These are phyloP conservation scores for Heliocybe sulcata DNA, from an alignment of 1,284 basidiomycete genomes.

Conservation along the genomic window DNA sequence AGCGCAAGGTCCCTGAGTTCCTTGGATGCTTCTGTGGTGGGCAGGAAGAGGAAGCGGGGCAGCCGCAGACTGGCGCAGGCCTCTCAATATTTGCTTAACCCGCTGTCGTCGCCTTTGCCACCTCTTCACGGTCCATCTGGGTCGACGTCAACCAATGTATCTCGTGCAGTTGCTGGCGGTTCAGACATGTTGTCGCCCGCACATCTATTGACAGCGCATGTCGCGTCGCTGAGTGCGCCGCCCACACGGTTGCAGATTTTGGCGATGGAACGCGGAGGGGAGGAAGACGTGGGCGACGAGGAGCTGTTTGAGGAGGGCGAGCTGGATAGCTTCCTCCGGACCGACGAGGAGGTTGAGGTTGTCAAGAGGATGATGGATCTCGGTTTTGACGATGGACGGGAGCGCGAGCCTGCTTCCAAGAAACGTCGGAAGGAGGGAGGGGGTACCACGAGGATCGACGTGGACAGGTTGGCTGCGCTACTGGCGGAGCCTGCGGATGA, in stretches of 20 bases:
- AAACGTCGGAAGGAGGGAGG: not conserved
- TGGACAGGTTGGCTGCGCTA: not conserved
- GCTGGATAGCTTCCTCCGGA: slow-evolving; percentile 31
- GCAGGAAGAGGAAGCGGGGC: slow-evolving; percentile 34
- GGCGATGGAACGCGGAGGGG: slow-evolving; percentile 41
- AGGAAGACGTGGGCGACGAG: slow-evolving; percentile 29
- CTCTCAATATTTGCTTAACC: slow-evolving; percentile 49
- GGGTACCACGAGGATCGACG: not conserved
- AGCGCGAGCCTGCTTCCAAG: not conserved
- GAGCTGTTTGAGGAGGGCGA: slow-evolving; percentile 37
- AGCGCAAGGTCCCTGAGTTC: slow-evolving; percentile 6
- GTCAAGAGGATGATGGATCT: not conserved
- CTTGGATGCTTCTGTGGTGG: slow-evolving; percentile 11
- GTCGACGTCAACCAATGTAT: slow-evolving; percentile 4
- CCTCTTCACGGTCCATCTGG: slow-evolving; percentile 10
- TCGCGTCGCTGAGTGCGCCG: slow-evolving; percentile 12
- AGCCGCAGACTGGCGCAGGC: slow-evolving; percentile 34
- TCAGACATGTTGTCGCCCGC: slow-evolving; percentile 43
- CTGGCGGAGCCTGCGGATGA: not conserved
- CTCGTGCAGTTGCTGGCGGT: not conserved
- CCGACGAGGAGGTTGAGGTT: slow-evolving; percentile 24
- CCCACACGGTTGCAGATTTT: slow-evolving; percentile 62
- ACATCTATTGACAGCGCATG: slow-evolving; percentile 24
- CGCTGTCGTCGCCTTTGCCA: slow-evolving; percentile 22
- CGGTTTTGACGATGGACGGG: not conserved